Percentiles rank a stretch among this genome's conserved stretches.
phyloP scores from a whole-genome alignment of 1,139 yeast species.

The Nakaseomyces glabratus region DNA sequence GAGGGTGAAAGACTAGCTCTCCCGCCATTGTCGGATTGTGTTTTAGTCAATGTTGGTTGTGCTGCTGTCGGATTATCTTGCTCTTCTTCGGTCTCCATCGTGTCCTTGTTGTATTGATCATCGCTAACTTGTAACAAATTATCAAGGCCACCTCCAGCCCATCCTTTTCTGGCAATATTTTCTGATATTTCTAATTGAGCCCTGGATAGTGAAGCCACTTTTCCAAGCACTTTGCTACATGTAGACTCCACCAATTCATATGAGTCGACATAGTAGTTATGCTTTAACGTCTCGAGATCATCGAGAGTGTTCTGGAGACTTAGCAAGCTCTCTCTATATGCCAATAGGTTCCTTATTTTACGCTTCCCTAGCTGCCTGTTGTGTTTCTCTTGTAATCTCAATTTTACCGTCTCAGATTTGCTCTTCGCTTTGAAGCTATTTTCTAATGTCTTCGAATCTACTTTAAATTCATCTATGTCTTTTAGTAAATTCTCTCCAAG shows the following conservation, averaged over 20 bases:
- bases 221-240: conserved; percentile 43
- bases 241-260: conserved; percentile 53
- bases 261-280: conserved; percentile 58
- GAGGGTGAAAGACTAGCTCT: too few relatives aligned
- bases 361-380: conserved; percentile 47
- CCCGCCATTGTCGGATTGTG: too few relatives aligned
- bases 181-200: conserved; percentile 79
- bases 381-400: conserved; percentile 49
- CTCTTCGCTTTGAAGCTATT: conserved; percentile 46
- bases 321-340: conserved; percentile 56
- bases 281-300: conserved; percentile 66
- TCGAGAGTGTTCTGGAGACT: conserved; percentile 68
- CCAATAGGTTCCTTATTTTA: conserved; percentile 50
- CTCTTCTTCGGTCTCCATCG: conserved; percentile 7
- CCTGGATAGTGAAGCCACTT: conserved; percentile 57
- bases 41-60: too few relatives aligned
- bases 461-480: conserved; percentile 37
- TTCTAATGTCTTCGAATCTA: conserved; percentile 39
- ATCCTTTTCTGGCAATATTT: conserved; percentile 73
- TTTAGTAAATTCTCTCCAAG: conserved; percentile 49
- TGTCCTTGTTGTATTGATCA: conserved; percentile 37
- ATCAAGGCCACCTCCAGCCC: conserved; percentile 82
- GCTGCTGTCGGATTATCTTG: too few relatives aligned
- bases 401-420: conserved; percentile 40
- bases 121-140: conserved; percentile 48